Percentiles rank a stretch among this genome's conserved stretches.
Conservation (phyloP, 805 yeast genomes). For the Tetrapisispora phaffii region DNA sequence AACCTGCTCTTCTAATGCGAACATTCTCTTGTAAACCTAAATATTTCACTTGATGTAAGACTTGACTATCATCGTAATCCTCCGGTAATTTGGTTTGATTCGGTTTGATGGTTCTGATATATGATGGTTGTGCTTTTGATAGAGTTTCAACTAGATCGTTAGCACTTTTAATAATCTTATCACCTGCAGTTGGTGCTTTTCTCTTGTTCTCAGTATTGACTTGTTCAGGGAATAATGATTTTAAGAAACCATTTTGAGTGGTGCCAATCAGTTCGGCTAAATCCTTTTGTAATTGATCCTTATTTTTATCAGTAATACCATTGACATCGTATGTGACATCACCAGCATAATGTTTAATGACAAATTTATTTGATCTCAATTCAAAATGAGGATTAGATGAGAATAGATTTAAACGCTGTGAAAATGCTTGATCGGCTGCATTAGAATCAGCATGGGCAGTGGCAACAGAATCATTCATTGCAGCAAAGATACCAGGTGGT, state of each 20-base stretch:
- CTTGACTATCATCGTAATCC: slow-evolving; percentile 83
- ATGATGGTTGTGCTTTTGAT: slow-evolving; percentile 87
- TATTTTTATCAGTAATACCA: slow-evolving; percentile 93
- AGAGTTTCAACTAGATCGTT: slow-evolving; percentile 81
- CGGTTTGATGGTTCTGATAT: slow-evolving; percentile 95
- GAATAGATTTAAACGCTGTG: slow-evolving; percentile 81
- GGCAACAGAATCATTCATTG: slow-evolving; percentile 91
- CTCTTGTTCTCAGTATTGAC: slow-evolving; percentile 61
- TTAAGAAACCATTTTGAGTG: slow-evolving; percentile 56
- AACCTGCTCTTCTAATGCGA: slow-evolving; percentile 95
- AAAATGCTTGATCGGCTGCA: slow-evolving; percentile 95
- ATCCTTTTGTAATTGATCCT: slow-evolving; percentile 87
- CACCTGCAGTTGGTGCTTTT: slow-evolving; percentile 94
- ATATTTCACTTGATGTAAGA: slow-evolving; percentile 90
- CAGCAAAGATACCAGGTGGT: slow-evolving; percentile 95
- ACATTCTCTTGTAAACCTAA: slow-evolving; percentile 95
- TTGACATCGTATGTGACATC: slow-evolving; percentile 88
- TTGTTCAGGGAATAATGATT: slow-evolving; percentile 49
- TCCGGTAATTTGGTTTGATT: slow-evolving; percentile 85
- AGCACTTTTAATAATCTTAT: slow-evolving; percentile 86
- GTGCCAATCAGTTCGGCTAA: slow-evolving; percentile 68
- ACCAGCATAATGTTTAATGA: slow-evolving; percentile 96
- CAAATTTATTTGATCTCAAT: slow-evolving; percentile 73
- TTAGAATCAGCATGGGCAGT: slow-evolving; percentile 96
- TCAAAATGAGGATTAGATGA: slow-evolving; percentile 80